phyloP scores from a whole-genome alignment of 1,284 basidiomycete species.

The Rhodotorula sp. region DNA sequence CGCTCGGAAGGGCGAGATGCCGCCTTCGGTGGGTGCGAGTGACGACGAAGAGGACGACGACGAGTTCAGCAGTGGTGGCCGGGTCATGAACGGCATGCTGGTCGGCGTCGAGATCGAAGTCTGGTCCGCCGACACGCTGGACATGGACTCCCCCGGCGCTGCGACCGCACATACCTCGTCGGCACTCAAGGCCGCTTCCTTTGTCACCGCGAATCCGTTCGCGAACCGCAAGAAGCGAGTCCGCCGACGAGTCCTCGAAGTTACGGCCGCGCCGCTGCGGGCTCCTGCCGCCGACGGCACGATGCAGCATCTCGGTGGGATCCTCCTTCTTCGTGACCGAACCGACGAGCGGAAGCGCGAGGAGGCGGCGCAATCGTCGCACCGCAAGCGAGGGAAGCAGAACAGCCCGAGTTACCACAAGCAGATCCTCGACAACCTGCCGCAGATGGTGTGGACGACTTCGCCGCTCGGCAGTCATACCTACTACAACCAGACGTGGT shows the following conservation, averaged over 20 bases:
- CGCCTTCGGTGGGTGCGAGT: neutral
- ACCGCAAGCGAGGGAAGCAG: conserved; percentile 14
- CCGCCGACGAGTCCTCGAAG: conserved; percentile 36
- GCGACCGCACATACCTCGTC: conserved; percentile 1
- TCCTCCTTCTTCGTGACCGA: conserved; percentile 36
- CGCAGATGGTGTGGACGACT: conserved; percentile 49
- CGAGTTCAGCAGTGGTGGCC: conserved; percentile 10
- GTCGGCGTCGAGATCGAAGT: conserved; percentile 38
- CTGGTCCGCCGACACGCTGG: neutral
- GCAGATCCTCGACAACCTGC: conserved; percentile 38
- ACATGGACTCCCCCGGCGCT: neutral
- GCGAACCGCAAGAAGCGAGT: conserved; percentile 30
- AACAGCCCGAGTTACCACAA: conserved; percentile 19
- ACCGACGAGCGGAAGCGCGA: conserved; percentile 26
- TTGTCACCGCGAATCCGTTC: conserved; percentile 8
- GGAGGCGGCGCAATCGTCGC: neutral
- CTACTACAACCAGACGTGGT: conserved; percentile 42
- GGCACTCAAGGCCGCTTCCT: conserved; percentile 7
- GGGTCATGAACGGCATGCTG: conserved; percentile 21
- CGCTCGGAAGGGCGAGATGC: conserved; percentile 30
- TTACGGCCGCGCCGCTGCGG: conserved; percentile 30
- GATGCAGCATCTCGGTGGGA: conserved; percentile 38
- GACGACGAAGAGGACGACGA: conserved; percentile 15
- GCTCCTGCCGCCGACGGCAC: conserved; percentile 15
- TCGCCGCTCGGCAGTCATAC: conserved; percentile 45